phyloP scores from a whole-genome alignment of 2,329 filamentous ascomycete species.

The Dothistroma septosporum region DNA sequence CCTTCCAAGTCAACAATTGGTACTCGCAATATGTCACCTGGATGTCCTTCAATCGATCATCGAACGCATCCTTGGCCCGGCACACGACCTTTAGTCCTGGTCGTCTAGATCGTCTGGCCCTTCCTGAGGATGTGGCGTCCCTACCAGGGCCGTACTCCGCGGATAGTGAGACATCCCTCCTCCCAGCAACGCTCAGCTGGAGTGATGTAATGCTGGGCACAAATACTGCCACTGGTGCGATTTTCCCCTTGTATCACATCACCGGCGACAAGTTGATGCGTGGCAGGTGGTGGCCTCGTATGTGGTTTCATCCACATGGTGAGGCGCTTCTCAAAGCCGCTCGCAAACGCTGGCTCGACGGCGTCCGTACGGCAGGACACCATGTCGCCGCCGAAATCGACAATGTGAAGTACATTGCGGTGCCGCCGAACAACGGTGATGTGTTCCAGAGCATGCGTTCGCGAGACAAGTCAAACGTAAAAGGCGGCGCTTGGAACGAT shows the following conservation, averaged over 20 bases:
- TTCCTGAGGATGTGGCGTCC: slow-evolving; percentile 10
- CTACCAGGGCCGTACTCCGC: slow-evolving; percentile 7
- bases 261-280: slow-evolving; percentile 22
- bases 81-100: not conserved
- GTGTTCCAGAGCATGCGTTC: slow-evolving; percentile 7
- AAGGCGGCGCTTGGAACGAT: slow-evolving; percentile 13
- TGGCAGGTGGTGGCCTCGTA: slow-evolving; percentile 22
- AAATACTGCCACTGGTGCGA: slow-evolving; percentile 16
- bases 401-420: slow-evolving; percentile 8
- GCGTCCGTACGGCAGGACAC: slow-evolving; percentile 1
- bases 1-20: slow-evolving; percentile 15
- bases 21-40: slow-evolving; percentile 18
- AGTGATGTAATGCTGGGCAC: slow-evolving; percentile 18
- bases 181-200: slow-evolving; percentile 13
- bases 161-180: not conserved
- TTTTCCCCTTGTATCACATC: slow-evolving; percentile 21
- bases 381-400: slow-evolving; percentile 6
- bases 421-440: slow-evolving; percentile 5
- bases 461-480: slow-evolving; percentile 1
- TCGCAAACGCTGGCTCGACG: slow-evolving; percentile 4
- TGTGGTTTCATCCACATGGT: slow-evolving; percentile 25
- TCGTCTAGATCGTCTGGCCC: slow-evolving; percentile 12
- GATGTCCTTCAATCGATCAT: slow-evolving; percentile 18
- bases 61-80: not conserved
- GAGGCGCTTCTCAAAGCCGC: slow-evolving; percentile 15